Percentiles rank a stretch among this genome's conserved stretches.
Conservation (phyloP, 106 monocot species). For the Dendrobium nobile region DNA sequence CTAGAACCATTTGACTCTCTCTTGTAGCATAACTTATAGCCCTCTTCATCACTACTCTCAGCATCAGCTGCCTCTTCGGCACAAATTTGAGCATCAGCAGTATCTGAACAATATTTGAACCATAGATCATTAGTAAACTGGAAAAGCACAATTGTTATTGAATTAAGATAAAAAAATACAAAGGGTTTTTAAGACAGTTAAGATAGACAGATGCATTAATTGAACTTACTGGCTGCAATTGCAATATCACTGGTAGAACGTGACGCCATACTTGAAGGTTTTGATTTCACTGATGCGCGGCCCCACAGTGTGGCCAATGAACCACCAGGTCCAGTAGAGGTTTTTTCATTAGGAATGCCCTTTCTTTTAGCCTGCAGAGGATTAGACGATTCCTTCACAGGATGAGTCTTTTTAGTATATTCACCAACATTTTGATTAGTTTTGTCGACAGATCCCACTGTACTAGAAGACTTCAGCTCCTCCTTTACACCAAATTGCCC, state of each 20-base stretch:
- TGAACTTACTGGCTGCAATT: slow-evolving; percentile 25
- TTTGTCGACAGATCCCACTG: slow-evolving; percentile 23
- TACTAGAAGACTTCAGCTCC: slow-evolving; percentile 14
- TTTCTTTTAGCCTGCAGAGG: slow-evolving; percentile 25
- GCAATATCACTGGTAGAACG: slow-evolving; percentile 23
- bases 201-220: neutral
- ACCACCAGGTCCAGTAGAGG: slow-evolving; percentile 31
- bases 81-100: slow-evolving; percentile 65
- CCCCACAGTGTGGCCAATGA: slow-evolving; percentile 77
- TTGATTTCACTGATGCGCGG: slow-evolving; percentile 62
- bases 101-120: slow-evolving; percentile 21
- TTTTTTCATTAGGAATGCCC: slow-evolving; percentile 51
- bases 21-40: slow-evolving; percentile 24
- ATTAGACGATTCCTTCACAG: slow-evolving; percentile 40
- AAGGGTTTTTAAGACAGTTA: neutral
- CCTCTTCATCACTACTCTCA: slow-evolving; percentile 61
- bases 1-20: slow-evolving; percentile 38
- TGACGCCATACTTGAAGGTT: slow-evolving; percentile 17
- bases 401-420: slow-evolving; percentile 23
- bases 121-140: neutral
- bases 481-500: slow-evolving; percentile 18
- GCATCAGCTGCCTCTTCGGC: slow-evolving; percentile 50
- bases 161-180: slow-evolving; percentile 1
- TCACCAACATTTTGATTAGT: slow-evolving; percentile 15
- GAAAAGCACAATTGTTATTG: neutral